Conservation (phyloP, 2,329 filamentous ascomycete genomes). For the Neofusicoccum ribis region DNA sequence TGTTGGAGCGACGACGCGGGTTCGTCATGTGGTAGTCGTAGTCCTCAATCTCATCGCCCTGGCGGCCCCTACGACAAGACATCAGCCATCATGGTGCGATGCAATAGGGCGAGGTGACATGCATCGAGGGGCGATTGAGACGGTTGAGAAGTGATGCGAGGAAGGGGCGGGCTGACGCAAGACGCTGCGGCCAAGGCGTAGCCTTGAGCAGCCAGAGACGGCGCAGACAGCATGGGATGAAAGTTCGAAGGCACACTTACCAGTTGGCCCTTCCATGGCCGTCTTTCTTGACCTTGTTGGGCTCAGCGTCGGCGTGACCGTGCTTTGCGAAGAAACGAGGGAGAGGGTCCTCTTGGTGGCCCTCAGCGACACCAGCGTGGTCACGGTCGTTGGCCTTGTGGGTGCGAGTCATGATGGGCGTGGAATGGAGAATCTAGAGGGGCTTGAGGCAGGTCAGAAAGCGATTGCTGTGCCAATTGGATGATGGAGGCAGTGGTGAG, state of each 20-base stretch:
- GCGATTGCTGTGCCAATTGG: constrained; percentile 22
- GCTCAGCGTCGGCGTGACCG: constrained; percentile 77
- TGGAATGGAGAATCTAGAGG: constrained; percentile 40
- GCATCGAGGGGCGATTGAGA: background rate
- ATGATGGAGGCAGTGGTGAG: constrained; percentile 16
- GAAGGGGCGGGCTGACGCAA: background rate
- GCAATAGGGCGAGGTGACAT: background rate
- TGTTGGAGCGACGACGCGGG: constrained; percentile 88
- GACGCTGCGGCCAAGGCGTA: background rate
- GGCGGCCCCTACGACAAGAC: constrained; percentile 65
- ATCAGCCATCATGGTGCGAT: constrained; percentile 24
- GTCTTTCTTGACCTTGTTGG: constrained; percentile 96
- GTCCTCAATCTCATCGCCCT: constrained; percentile 82
- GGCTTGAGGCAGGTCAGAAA: background rate
- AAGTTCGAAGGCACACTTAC: constrained; percentile 54
- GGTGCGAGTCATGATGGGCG: constrained; percentile 77
- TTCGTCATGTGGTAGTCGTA: constrained; percentile 82
- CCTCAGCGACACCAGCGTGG: constrained; percentile 77
- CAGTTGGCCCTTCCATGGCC: constrained; percentile 92
- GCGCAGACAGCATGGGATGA: background rate
- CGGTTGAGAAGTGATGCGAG: background rate
- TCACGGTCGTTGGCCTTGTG: constrained; percentile 93
- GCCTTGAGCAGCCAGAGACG: background rate
- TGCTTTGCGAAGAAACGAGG: constrained; percentile 93
- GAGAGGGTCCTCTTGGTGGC: constrained; percentile 69